phyloP scores from a whole-genome alignment of 805 yeast genomes.

The Saturnispora gosingensis region DNA sequence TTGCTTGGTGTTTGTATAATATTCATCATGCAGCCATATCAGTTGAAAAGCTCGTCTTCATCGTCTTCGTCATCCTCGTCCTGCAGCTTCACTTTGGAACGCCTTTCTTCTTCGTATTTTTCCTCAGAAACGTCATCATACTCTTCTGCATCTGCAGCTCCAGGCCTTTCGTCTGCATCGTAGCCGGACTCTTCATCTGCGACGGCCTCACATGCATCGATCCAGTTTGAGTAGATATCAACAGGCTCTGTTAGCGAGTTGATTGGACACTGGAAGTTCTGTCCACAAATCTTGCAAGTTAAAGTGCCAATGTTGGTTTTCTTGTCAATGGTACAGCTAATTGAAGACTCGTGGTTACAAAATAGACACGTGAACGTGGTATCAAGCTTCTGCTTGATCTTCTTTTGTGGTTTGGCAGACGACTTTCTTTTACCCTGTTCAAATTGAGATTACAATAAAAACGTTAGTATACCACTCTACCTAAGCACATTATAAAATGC shows the following conservation, averaged over 20 bases:
- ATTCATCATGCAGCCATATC: background rate
- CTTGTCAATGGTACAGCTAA: constrained; percentile 80
- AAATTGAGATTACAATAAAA: background rate
- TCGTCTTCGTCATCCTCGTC: constrained; percentile 14
- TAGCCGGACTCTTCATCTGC: constrained; percentile 49
- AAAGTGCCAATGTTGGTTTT: constrained; percentile 75
- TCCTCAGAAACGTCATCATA: constrained; percentile 11
- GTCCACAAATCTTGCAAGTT: constrained; percentile 90
- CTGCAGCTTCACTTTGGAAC: background rate
- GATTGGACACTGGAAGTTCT: constrained; percentile 80
- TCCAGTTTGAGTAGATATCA: constrained; percentile 95
- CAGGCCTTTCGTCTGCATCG: constrained; percentile 16
- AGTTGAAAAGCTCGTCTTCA: constrained; percentile 11
- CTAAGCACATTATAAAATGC: background rate
- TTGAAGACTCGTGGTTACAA: constrained; percentile 92
- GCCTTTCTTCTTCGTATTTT: background rate
- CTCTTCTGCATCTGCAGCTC: constrained; percentile 15
- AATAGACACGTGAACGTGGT: constrained; percentile 83
- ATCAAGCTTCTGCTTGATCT: constrained; percentile 69
- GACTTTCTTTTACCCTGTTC: constrained; percentile 54
- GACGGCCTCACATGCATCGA: constrained; percentile 88
- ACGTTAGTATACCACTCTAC: background rate
- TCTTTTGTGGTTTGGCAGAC: constrained; percentile 71
- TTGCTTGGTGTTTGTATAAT: background rate
- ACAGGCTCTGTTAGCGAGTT: constrained; percentile 82